Conservation (phyloP, 176 grass and related monocot species). For the Carex myosuroides region DNA sequence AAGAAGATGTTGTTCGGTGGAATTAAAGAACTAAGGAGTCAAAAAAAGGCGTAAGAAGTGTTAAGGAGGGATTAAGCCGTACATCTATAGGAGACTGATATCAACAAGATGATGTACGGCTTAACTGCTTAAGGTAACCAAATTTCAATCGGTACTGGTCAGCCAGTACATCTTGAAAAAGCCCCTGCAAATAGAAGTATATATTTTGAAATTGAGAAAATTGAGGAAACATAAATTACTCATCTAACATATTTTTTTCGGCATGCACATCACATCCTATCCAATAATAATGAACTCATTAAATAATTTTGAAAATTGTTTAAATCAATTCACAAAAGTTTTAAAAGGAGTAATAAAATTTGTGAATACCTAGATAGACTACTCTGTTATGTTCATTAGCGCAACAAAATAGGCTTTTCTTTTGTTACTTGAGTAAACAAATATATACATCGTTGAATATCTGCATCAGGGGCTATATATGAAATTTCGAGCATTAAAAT, state of each 20-base stretch:
- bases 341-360: neutral
- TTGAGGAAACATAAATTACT: neutral
- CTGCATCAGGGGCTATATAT: too few relatives aligned
- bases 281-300: neutral
- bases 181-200: constrained; percentile 3
- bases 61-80: too few relatives aligned
- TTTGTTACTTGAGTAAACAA: too few relatives aligned
- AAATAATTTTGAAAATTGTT: neutral
- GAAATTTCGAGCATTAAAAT: too few relatives aligned
- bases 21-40: too few relatives aligned
- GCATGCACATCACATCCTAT: neutral
- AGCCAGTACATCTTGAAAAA: too few relatives aligned
- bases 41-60: too few relatives aligned
- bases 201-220: neutral
- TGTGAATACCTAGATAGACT: too few relatives aligned
- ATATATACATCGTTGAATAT: too few relatives aligned
- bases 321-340: neutral
- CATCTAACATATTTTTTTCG: neutral
- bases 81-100: constrained; percentile 13
- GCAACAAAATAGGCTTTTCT: neutral
- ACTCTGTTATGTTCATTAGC: too few relatives aligned
- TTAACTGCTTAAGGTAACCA: constrained; percentile 27
- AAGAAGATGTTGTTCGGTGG: too few relatives aligned
- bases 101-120: constrained; percentile 41
- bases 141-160: neutral